Evolutionary conservation across 257 asterid genomes (phyloP).

Genomic region (Avicennia marina): DNA sequence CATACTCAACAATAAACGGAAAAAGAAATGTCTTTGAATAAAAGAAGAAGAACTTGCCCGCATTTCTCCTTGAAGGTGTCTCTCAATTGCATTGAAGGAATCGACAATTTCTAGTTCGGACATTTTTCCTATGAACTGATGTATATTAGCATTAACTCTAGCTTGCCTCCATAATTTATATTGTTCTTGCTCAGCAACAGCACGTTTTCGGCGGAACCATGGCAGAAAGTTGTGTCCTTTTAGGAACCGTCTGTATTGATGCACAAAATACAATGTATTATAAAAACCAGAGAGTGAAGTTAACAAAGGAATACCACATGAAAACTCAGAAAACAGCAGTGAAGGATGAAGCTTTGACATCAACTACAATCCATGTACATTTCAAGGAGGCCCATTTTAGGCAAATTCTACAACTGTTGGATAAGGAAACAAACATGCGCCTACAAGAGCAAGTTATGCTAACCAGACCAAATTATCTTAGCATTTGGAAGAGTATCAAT

Average conservation of each 20-base stretch:
- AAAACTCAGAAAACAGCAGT: too few relatives aligned
- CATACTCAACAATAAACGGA: not conserved
- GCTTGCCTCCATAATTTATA: constrained; percentile 87
- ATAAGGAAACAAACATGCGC: constrained; percentile 1
- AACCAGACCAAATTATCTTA: constrained; percentile 4
- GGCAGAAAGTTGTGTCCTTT: constrained; percentile 86
- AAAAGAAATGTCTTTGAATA: not conserved
- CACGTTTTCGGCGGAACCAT: constrained; percentile 91
- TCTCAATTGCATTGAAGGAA: constrained; percentile 78
- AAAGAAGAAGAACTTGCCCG: constrained; percentile 48
- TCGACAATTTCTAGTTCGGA: constrained; percentile 90
- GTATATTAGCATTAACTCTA: constrained; percentile 68
- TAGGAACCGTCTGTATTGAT: constrained; percentile 69
- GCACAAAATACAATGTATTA: constrained; percentile 1
- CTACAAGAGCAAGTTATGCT: not conserved
- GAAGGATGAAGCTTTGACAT: too few relatives aligned
- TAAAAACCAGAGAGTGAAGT: not conserved
- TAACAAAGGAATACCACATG: not conserved
- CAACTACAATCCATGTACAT: too few relatives aligned
- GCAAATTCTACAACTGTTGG: too few relatives aligned
- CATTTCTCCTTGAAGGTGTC: constrained; percentile 72
- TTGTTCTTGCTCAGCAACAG: constrained; percentile 94
- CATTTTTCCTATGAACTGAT: constrained; percentile 52
- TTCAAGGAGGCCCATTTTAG: too few relatives aligned
- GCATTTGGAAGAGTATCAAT: constrained; percentile 2